Percentiles rank a stretch among this genome's conserved stretches.
These are phyloP conservation scores for Combretum micranthum DNA, from an alignment of 345 rosid genomes.

Conservation along the genomic window DNA sequence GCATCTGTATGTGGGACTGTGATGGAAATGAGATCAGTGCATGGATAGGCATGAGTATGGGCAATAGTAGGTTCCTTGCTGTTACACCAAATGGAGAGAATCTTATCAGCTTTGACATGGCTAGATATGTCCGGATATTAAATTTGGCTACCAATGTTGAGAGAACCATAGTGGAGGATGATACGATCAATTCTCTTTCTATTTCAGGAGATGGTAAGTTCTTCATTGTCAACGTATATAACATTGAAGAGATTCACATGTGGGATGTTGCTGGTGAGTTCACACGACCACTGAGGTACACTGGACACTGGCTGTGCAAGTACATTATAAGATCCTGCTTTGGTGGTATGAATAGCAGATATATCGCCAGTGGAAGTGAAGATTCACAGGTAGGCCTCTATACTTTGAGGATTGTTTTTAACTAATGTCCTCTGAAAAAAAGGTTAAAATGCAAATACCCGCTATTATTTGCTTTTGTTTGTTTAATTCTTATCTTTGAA, in stretches of 20 bases:
- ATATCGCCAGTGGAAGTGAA: constrained; percentile 91
- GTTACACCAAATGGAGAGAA: constrained; percentile 75
- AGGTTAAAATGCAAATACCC: no score
- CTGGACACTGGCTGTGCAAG: constrained; percentile 69
- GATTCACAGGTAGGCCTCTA: constrained; percentile 51
- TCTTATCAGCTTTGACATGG: constrained; percentile 52
- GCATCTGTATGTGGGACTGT: constrained; percentile 83
- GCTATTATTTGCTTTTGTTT: neutral
- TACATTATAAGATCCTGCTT: constrained; percentile 86
- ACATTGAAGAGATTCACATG: constrained; percentile 82
- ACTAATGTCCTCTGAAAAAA: neutral
- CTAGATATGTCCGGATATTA: constrained; percentile 55
- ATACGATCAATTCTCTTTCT: constrained; percentile 56
- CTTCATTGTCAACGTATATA: constrained; percentile 76
- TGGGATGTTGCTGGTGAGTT: constrained; percentile 80
- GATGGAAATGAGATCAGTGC: constrained; percentile 79
- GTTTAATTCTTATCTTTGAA: no score
- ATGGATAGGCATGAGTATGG: constrained; percentile 78
- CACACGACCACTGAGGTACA: constrained; percentile 46
- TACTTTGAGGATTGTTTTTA: neutral
- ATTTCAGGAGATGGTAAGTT: constrained; percentile 56
- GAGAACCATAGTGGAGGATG: constrained; percentile 56
- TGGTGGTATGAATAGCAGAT: constrained; percentile 69
- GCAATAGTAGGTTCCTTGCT: constrained; percentile 76
- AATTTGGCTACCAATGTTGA: constrained; percentile 59